Evolutionary conservation across 2,329 filamentous ascomycete genomes (phyloP).

Genomic region (Clathrospora elynae): DNA sequence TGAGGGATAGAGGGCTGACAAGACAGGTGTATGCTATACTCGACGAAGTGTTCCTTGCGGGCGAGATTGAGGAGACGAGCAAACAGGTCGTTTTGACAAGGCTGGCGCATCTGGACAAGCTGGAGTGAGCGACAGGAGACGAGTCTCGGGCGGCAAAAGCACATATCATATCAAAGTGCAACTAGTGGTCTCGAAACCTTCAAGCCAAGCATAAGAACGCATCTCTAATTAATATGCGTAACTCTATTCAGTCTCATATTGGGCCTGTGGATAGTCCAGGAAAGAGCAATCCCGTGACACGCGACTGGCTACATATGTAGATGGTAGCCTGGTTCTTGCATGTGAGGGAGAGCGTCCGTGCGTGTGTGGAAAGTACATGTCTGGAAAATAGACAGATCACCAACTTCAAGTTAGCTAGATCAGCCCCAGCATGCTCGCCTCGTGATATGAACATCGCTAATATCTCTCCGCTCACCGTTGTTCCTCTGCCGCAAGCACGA

Average conservation of each 20-base stretch:
- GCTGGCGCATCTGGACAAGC: slow-evolving; percentile 92
- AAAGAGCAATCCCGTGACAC: too few species aligned
- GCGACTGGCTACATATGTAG: slow-evolving; percentile 9
- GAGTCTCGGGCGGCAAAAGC: too few species aligned
- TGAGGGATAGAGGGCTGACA: slow-evolving; percentile 16
- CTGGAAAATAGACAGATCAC: slow-evolving; percentile 41
- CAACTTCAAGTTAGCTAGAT: slow-evolving; percentile 25
- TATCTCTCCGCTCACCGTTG: slow-evolving; percentile 15
- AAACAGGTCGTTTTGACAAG: slow-evolving; percentile 96
- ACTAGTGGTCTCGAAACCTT: too few species aligned
- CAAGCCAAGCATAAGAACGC: too few species aligned
- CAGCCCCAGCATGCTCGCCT: slow-evolving; percentile 12
- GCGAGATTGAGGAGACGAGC: slow-evolving; percentile 98
- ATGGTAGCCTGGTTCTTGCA: slow-evolving; percentile 24
- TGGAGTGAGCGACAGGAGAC: slow-evolving; percentile 66
- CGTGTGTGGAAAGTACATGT: slow-evolving; percentile 29
- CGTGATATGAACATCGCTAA: slow-evolving; percentile 32
- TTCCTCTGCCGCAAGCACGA: slow-evolving; percentile 22
- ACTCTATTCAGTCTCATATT: too few species aligned
- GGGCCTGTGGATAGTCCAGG: too few species aligned
- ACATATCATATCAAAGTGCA: background rate
- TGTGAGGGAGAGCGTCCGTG: slow-evolving; percentile 26
- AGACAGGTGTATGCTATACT: slow-evolving; percentile 89
- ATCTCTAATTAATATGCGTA: too few species aligned
- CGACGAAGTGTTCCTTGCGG: slow-evolving; percentile 95